These are phyloP conservation scores for Rhododendron mucronatum DNA, from an alignment of 148 eudicot species.

Conservation along the genomic window DNA sequence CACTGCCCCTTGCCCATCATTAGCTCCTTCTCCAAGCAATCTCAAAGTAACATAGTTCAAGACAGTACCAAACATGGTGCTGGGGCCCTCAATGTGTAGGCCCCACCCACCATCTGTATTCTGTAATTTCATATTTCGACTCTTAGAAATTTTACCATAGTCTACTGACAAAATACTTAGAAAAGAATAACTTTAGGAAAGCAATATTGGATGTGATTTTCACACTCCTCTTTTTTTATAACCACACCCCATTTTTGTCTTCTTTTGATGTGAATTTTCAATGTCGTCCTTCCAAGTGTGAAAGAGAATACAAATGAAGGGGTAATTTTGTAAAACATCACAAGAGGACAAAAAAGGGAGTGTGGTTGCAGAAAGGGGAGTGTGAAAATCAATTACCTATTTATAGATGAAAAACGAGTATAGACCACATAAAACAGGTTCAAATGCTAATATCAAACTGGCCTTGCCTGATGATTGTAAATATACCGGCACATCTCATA, in stretches of 20 bases:
- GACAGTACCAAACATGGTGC: slow-evolving; percentile 95
- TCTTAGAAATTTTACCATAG: background rate
- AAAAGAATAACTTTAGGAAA: slow-evolving; percentile 8
- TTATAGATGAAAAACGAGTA: background rate
- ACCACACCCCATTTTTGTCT: background rate
- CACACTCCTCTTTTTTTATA: background rate
- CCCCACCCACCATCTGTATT: slow-evolving; percentile 99
- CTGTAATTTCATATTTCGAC: slow-evolving; percentile 33
- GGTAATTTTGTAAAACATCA: background rate
- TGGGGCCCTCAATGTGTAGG: slow-evolving; percentile 91
- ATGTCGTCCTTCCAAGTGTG: background rate
- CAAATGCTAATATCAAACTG: slow-evolving; percentile 5
- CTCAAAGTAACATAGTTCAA: slow-evolving; percentile 85
- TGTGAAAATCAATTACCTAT: background rate
- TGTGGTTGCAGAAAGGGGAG: background rate
- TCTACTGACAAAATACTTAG: background rate
- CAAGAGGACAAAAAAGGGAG: too few species aligned
- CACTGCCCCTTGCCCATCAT: slow-evolving; percentile 91
- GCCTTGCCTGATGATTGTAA: slow-evolving; percentile 88
- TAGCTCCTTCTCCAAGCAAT: slow-evolving; percentile 89
- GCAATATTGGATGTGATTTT: background rate
- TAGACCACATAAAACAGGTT: background rate
- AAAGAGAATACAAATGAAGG: background rate
- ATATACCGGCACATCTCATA: slow-evolving; percentile 88
- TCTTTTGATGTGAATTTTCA: background rate